Base-by-base conservation (phyloP, 2,329 filamentous ascomycete genomes). In the Aspergillus carbonarius region DNA sequence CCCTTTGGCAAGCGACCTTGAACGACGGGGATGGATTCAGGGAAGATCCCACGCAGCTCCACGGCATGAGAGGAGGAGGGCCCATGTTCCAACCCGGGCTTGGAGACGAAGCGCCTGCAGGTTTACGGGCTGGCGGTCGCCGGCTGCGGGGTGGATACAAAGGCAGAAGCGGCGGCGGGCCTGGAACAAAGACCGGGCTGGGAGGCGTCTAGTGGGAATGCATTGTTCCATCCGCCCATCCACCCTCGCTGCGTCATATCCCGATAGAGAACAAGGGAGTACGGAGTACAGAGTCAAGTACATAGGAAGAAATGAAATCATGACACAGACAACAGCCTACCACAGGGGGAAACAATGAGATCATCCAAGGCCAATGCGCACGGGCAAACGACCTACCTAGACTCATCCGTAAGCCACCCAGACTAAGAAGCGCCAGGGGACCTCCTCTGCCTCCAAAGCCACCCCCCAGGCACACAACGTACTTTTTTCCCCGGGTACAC, bases 1-100 rank as follows among this genome's bases (percentile, higher is more conserved):
- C 81, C 4, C 78, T 98, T 54, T 93, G 88, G 77, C 76, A 78
- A 27, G 86, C 88, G 20, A 83, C 96, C 1, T 87, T 97, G 65
- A 87, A 87, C 69, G 90, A 95, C 18, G 86, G 87, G 4, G 91
- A 96, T 5, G 91, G 90, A 0, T 81, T 85, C 65, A 76, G 71
- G 40, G 78, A 80, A 7, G 76, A 81, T 12, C 53, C 66, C 12
- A 63, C 69, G 20, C 69, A 71, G 58, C 58, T 72, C 49, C 60
- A 67, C 27, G 61, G 63, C 23, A 58, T 67, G 58, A 62, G 68
- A 44, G 59, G 61, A 35, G 61, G 63, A 25, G 60, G 66, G 9
- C 40, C 64, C 13, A 63, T 71, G 42, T 72, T 74, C 59, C 66
- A 67, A 53, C 64, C 73, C 39, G 70, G 69, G 12, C 66, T 74